Evolutionary conservation across 2,329 filamentous ascomycete genomes (phyloP).

Genomic region (Trichoderma sp.): DNA sequence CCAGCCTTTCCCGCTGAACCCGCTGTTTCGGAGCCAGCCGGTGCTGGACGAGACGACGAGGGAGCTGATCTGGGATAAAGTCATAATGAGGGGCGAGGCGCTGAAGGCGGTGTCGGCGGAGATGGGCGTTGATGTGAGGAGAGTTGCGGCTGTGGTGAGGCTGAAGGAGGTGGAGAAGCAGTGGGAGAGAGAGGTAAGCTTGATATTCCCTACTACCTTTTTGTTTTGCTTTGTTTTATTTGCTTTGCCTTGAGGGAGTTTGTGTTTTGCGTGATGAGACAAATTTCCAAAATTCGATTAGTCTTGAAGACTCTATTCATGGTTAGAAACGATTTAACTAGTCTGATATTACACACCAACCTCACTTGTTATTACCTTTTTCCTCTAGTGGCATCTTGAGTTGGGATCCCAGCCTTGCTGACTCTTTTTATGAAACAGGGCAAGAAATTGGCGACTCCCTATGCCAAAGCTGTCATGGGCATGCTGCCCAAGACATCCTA

Average conservation of each 20-base stretch:
- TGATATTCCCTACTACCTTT: background rate
- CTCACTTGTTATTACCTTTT: background rate
- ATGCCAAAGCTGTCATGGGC: conserved; percentile 71
- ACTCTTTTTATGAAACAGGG: conserved; percentile 56
- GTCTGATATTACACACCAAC: conserved; percentile 34
- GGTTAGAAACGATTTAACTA: conserved; percentile 69
- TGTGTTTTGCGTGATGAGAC: conserved; percentile 55
- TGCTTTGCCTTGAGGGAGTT: background rate
- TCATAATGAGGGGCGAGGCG: conserved; percentile 67
- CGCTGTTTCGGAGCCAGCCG: conserved; percentile 67
- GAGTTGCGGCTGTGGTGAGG: conserved; percentile 83
- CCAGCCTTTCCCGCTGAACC: conserved; percentile 76
- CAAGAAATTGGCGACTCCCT: conserved; percentile 75
- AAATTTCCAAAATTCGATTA: conserved; percentile 85
- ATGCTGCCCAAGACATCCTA: conserved; percentile 79
- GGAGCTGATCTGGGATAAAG: conserved; percentile 72
- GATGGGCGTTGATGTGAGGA: conserved; percentile 77
- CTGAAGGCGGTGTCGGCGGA: conserved; percentile 78
- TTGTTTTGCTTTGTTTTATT: background rate
- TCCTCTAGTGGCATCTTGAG: background rate
- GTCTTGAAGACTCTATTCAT: conserved; percentile 94
- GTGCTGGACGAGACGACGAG: conserved; percentile 75
- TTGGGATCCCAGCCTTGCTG: conserved; percentile 30
- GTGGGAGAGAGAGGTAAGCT: conserved; percentile 74
- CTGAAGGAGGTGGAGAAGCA: conserved; percentile 84